Evolutionary conservation across 495 filamentous ascomycete species (phyloP).

Genomic region (Penicillium dipodomyicola): DNA sequence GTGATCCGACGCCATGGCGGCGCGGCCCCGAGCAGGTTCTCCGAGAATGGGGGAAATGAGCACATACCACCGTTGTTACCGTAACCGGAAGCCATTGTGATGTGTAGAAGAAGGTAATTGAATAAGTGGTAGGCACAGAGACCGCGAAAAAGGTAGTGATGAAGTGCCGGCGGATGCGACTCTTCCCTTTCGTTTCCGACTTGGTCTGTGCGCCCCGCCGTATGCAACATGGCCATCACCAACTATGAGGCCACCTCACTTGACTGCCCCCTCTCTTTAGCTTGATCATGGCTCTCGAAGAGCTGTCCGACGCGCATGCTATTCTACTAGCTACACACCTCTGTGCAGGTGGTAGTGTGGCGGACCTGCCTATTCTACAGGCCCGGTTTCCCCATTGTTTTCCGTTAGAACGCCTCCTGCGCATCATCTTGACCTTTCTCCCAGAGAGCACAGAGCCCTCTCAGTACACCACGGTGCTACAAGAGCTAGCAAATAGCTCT

Average conservation of each 20-base stretch:
- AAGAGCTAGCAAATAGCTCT: slow-evolving; percentile 50
- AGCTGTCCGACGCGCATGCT: slow-evolving; percentile 46
- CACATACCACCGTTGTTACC: slow-evolving; percentile 74
- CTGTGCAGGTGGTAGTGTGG: slow-evolving; percentile 55
- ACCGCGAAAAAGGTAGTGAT: slow-evolving; percentile 25
- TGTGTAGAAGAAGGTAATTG: slow-evolving; percentile 21
- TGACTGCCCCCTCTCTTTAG: slow-evolving; percentile 7
- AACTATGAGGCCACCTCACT: slow-evolving; percentile 27
- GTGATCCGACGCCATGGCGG: slow-evolving; percentile 14
- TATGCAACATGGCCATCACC: slow-evolving; percentile 28
- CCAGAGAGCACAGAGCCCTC: slow-evolving; percentile 71
- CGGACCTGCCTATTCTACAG: slow-evolving; percentile 59
- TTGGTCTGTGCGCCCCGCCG: slow-evolving; percentile 41
- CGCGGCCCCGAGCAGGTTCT: slow-evolving; percentile 13
- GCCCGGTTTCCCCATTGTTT: slow-evolving; percentile 57
- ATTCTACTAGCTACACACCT: slow-evolving; percentile 49
- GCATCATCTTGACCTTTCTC: slow-evolving; percentile 81
- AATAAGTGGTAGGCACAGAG: slow-evolving; percentile 26
- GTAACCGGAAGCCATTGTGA: slow-evolving; percentile 76
- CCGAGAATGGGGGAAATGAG: slow-evolving; percentile 6
- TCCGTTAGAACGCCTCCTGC: slow-evolving; percentile 64
- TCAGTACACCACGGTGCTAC: slow-evolving; percentile 60
- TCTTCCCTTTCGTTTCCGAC: slow-evolving; percentile 40
- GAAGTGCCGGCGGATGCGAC: slow-evolving; percentile 36
- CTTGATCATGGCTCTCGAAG: slow-evolving; percentile 41